These are phyloP conservation scores for Xylaria intraflava DNA, from an alignment of 495 filamentous ascomycete genomes.

Conservation along the genomic window DNA sequence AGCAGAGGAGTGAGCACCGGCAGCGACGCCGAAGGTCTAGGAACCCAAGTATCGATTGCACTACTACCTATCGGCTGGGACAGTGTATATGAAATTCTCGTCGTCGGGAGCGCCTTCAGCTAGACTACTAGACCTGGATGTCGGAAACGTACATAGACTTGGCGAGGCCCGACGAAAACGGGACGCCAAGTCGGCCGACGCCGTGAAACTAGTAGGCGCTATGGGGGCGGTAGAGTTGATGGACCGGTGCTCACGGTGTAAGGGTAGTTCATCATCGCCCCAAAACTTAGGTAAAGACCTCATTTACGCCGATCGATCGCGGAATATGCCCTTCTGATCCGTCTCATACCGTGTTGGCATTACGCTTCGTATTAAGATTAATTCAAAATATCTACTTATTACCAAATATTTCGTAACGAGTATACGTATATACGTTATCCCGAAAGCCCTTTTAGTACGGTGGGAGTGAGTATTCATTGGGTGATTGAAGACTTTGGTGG, in stretches of 20 bases:
- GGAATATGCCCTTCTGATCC: conserved; percentile 10
- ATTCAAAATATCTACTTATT: background rate
- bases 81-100: conserved; percentile 16
- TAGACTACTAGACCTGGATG: conserved; percentile 30
- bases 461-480: too few species aligned
- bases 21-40: background rate
- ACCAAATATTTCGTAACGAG: background rate
- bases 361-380: background rate
- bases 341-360: conserved; percentile 11
- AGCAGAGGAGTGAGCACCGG: background rate
- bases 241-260: conserved; percentile 25
- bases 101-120: conserved; percentile 15
- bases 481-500: too few species aligned
- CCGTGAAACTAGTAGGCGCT: conserved; percentile 7
- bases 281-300: conserved; percentile 22
- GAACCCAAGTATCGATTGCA: background rate
- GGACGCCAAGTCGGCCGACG: conserved; percentile 6
- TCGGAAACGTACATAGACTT: conserved; percentile 27
- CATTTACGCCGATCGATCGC: conserved; percentile 19
- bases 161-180: conserved; percentile 24
- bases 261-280: conserved; percentile 16
- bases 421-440: background rate
- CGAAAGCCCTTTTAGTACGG: too few species aligned
- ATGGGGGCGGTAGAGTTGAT: conserved; percentile 19
- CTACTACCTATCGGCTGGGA: conserved; percentile 15